Evolutionary conservation across 2,329 filamentous ascomycete species (phyloP).

Genomic region (Aspergillus fumigatus): DNA sequence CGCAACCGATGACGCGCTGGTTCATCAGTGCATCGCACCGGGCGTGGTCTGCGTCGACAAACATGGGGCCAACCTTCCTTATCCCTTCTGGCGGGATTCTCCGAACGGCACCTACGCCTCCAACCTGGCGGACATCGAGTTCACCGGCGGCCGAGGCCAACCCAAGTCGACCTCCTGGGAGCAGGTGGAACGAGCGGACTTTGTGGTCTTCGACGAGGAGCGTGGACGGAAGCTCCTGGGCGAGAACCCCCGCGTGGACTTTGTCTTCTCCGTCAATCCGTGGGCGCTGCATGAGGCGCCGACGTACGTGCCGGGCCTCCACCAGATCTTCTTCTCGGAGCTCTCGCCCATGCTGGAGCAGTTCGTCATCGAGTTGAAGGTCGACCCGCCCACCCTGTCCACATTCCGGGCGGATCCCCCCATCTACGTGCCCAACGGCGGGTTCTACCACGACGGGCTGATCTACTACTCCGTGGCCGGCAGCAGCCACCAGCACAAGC

Average conservation of each 20-base stretch:
- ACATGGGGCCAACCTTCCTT: not conserved
- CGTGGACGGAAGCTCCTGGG: not conserved
- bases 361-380: conserved; percentile 2
- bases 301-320: not conserved
- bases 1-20: not conserved
- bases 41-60: not conserved
- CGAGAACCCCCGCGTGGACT: not conserved
- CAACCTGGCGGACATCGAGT: not conserved
- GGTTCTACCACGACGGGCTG: not conserved
- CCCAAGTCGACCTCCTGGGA: conserved; percentile 2
- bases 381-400: conserved; percentile 1
- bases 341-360: conserved; percentile 1
- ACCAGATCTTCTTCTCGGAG: conserved; percentile 2
- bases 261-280: conserved; percentile 1
- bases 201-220: conserved; percentile 4
- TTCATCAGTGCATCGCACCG: not conserved
- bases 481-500: not conserved
- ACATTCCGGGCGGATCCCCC: not conserved
- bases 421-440: conserved; percentile 2
- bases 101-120: not conserved
- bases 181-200: conserved; percentile 12
- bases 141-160: not conserved
- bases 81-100: not conserved
- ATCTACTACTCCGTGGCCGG: conserved; percentile 4
- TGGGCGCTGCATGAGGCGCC: conserved; percentile 1